Evolutionary conservation across 2,329 filamentous ascomycete species (phyloP), one percentile per base, ranked within the genome.

Genomic region (Chaetomium strumarium): DNA sequence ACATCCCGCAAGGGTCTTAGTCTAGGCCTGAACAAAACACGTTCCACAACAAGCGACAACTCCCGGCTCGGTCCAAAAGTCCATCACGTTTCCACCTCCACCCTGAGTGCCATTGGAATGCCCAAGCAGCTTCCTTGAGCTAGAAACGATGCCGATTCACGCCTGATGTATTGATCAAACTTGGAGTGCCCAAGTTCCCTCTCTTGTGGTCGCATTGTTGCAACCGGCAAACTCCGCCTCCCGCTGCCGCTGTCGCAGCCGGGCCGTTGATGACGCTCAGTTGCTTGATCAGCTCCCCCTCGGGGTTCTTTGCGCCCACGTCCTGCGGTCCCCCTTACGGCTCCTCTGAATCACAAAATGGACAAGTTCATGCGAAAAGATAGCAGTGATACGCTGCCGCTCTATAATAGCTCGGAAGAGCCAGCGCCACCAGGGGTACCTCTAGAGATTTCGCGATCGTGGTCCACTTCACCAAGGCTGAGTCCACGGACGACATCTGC

Each of bases 401-500:
- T 71, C 37, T 62, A 67, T 39, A 60, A 63, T 41, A 52, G 65
- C 34, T 65, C 68, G 17, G 64, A 60, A 50, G 67, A 66, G 58
- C 63, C 62, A 53, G 65, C 65, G 19, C 58, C 64, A 38, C 51
- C 65, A 45, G 57, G 61, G 37, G 55, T 59, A 24, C 52, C 56
- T 16, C 58, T 64, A 17, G 66, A 66, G 14, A 49, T 58, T 16
- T 66, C 70, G 46, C 64, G 66, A 41, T 64, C 70, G 31, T 66
- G 66, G 55, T 65, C 70, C 5, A 61, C 59, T 37, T 65, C 67
- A 14, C 61, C 63, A 34, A 63, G 69, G 19, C 30, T 43, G 20
- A 73, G 76, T 66, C 63, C 63, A 45, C 70, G 78, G 53, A 76
- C 76, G 8, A 79, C 77, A 7, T 80, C 79, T 38, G 73, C 77